Evolutionary conservation across 2,329 filamentous ascomycete species (phyloP).

Genomic region (Epichloe elymi): DNA sequence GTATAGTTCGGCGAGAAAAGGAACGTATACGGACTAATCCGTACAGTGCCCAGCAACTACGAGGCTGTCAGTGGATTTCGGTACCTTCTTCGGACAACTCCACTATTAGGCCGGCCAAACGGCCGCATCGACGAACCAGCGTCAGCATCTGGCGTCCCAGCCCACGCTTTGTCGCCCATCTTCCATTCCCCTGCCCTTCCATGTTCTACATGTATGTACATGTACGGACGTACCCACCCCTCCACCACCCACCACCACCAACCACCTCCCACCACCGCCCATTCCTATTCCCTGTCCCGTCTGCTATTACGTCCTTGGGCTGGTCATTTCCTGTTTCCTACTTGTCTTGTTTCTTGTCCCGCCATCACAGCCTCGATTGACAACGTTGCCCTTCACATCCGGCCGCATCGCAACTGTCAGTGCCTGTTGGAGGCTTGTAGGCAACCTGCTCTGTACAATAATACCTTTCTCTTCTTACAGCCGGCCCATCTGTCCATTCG

Average conservation of each 20-base stretch:
- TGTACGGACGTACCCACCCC: neutral
- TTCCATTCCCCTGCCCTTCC: constrained; percentile 11
- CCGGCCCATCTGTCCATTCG: neutral
- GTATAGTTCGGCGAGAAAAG: neutral
- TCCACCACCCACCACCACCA: neutral
- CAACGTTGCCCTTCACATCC: neutral
- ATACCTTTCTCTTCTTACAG: neutral
- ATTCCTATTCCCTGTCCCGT: neutral
- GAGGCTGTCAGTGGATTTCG: neutral
- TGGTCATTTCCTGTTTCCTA: neutral
- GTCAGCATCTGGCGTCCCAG: constrained; percentile 2
- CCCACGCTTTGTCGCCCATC: constrained; percentile 1
- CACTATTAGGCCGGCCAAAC: constrained; percentile 47
- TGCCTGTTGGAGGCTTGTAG: neutral
- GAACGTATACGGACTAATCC: no score
- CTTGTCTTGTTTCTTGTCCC: neutral
- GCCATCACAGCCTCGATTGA: neutral
- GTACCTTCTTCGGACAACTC: constrained; percentile 20
- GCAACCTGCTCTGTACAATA: neutral
- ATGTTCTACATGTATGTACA: neutral
- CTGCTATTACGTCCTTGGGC: neutral
- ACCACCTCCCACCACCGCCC: neutral
- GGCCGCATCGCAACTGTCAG: neutral
- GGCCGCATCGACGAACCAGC: constrained; percentile 34
- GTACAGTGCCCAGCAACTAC: neutral